Conservation (phyloP, 2,329 filamentous ascomycete species). For the Passalora sequoiae region DNA sequence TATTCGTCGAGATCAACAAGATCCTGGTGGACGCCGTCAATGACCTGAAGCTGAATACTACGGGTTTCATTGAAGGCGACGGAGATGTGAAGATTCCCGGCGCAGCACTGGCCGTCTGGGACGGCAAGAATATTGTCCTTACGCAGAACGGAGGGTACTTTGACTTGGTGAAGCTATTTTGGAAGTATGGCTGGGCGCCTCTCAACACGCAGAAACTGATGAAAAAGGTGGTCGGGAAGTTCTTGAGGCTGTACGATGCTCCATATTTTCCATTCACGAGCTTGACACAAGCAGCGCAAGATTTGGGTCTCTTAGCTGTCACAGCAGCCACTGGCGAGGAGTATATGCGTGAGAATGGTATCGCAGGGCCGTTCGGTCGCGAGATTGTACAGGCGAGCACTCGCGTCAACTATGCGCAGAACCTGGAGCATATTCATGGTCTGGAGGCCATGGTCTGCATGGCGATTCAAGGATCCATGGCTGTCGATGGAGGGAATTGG, state of each 20-base stretch:
- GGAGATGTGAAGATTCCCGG: constrained; percentile 47
- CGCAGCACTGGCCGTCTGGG: constrained; percentile 71
- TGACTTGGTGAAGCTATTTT: constrained; percentile 72
- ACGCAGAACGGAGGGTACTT: constrained; percentile 66
- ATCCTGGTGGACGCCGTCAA: constrained; percentile 71
- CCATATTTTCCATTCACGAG: constrained; percentile 81
- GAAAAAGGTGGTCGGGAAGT: constrained; percentile 64
- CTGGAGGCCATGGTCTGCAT: constrained; percentile 89
- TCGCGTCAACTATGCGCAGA: constrained; percentile 90
- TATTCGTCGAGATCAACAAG: constrained; percentile 80
- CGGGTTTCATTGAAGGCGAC: not conserved
- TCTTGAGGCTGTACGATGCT: constrained; percentile 72
- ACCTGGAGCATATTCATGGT: constrained; percentile 79
- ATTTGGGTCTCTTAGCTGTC: constrained; percentile 60
- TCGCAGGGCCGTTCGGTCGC: constrained; percentile 62
- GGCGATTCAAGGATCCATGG: constrained; percentile 76
- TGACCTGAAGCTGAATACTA: constrained; percentile 62
- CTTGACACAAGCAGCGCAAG: constrained; percentile 61
- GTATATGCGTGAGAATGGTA: constrained; percentile 62
- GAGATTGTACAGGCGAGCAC: constrained; percentile 89
- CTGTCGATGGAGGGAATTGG: constrained; percentile 85
- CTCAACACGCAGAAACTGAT: constrained; percentile 68
- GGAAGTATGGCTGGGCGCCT: constrained; percentile 78
- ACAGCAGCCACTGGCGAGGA: constrained; percentile 70
- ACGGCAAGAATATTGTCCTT: constrained; percentile 71